phyloP scores from a whole-genome alignment of 1,284 basidiomycete genomes.

The Tilletia caries region DNA sequence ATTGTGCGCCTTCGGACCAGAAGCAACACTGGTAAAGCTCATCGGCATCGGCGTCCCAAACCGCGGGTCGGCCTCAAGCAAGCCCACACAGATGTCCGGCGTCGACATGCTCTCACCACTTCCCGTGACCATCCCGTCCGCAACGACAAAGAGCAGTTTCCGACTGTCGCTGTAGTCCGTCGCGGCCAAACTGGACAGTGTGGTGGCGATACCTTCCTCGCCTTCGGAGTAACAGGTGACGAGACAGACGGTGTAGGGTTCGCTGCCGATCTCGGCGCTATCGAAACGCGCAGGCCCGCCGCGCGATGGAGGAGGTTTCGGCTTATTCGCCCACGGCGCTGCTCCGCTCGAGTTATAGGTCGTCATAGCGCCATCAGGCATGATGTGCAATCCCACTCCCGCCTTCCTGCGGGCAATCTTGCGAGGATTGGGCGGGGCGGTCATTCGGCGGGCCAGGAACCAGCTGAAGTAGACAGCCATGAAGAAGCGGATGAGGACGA shows the following conservation, averaged over 20 bases:
- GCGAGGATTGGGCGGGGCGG: slow-evolving; percentile 52
- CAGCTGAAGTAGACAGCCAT: slow-evolving; percentile 98
- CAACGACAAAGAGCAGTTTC: slow-evolving; percentile 90
- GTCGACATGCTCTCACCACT: slow-evolving; percentile 90
- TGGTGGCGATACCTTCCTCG: slow-evolving; percentile 82
- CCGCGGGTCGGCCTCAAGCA: slow-evolving; percentile 87
- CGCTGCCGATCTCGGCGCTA: slow-evolving; percentile 55
- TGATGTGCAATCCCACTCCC: slow-evolving; percentile 84
- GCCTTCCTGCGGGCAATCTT: slow-evolving; percentile 61
- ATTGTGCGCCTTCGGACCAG: slow-evolving; percentile 83
- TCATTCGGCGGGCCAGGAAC: slow-evolving; percentile 76
- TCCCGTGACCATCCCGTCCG: slow-evolving; percentile 98
- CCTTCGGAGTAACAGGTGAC: slow-evolving; percentile 98
- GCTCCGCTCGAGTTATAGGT: slow-evolving; percentile 81
- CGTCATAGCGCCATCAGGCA: slow-evolving; percentile 90
- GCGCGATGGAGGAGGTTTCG: slow-evolving; percentile 35
- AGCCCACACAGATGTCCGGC: slow-evolving; percentile 88
- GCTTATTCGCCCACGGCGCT: slow-evolving; percentile 70
- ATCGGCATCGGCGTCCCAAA: slow-evolving; percentile 96
- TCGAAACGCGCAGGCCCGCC: slow-evolving; percentile 27
- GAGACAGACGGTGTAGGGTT: slow-evolving; percentile 89
- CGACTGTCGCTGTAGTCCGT: slow-evolving; percentile 87
- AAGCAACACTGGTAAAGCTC: slow-evolving; percentile 86
- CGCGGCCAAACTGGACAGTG: slow-evolving; percentile 83
- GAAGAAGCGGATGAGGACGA: slow-evolving; percentile 84